A percentile compares a stretch with the other conserved stretches of the same genome.
These are phyloP conservation scores for Euryodendron excelsum DNA, from an alignment of 148 eudicot species.

Conservation along the genomic window DNA sequence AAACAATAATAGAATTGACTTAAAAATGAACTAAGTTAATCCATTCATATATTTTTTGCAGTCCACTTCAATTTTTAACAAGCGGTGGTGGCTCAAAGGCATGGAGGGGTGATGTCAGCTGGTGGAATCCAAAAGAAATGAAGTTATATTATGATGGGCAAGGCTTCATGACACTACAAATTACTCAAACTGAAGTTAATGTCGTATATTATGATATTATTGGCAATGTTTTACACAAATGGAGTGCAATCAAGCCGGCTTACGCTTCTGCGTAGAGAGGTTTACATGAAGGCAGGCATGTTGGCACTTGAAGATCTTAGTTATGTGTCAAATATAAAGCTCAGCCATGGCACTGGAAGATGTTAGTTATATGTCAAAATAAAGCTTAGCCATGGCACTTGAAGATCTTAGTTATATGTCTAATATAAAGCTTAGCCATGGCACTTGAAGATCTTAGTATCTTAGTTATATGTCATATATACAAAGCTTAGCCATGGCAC, in stretches of 20 bases:
- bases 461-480: too few relatives aligned
- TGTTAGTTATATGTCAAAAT: too few relatives aligned
- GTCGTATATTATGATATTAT: conserved; percentile 31
- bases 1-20: background rate
- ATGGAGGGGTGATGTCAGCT: conserved; percentile 42
- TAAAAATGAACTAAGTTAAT: background rate
- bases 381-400: too few relatives aligned
- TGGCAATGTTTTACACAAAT: conserved; percentile 40
- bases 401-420: too few relatives aligned
- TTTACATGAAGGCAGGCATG: too few relatives aligned
- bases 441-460: too few relatives aligned
- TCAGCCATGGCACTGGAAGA: too few relatives aligned
- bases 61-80: conserved; percentile 42
- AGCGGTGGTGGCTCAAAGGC: conserved; percentile 57
- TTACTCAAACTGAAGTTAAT: conserved; percentile 11
- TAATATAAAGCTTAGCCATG: too few relatives aligned
- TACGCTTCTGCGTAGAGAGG: background rate
- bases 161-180: conserved; percentile 44
- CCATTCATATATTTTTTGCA: background rate
- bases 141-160: conserved; percentile 51
- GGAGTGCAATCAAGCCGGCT: background rate
- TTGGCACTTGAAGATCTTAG: too few relatives aligned
- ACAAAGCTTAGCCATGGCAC: too few relatives aligned
- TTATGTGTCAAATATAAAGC: too few relatives aligned
- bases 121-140: conserved; percentile 35